Evolutionary conservation across 1,284 basidiomycete species (phyloP), one percentile per base, ranked within the genome.

Genomic region (Boletus sp.): DNA sequence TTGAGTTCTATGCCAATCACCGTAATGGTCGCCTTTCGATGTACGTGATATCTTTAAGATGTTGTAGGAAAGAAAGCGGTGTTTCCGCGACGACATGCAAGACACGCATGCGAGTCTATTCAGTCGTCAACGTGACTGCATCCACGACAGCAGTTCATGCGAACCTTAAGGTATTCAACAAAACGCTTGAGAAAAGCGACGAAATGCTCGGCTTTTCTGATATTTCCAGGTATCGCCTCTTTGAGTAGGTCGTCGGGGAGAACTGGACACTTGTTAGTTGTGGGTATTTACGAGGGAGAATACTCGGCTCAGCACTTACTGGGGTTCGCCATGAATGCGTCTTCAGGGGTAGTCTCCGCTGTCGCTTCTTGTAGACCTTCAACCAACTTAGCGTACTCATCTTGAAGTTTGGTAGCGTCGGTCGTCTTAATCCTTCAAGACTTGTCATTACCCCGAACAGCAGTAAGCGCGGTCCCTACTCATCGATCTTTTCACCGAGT

Each of bases 21-120:
- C 91, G 84, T 57, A 99, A 77, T n/a, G 97, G 97, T 64, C 96
- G 83, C 62, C 93, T 84, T 73, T 99, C 97, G 66, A 99, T 99
- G 72, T 94, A 99, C 13, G 97, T 99, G 66, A 99, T 98, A 69
- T 99, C 97, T 75, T 98, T 99, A 50, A 99, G 80, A 76, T 99
- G 97, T 68, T 98, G 97, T 44, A 99, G 77, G 75, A 99, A 99
- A 2, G 96, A 98, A n/a, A 93, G 79, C 0, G 97, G 97, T 5
- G 97, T 99, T 74, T 99, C 97, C n/a, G 97, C 97, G 11, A 99
- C 97, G 61, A 99, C 97, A 71, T 99, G 97, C 27, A 99, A 79
- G 15, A 99, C 97, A 49, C 97, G 87, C 96, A 99, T 99, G 51
- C 97, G 85, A 9, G 97, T 99, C 93, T 16, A 62, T 35, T 20